Conservation (phyloP, 805 yeast genomes). For the Ogataea pignaliae region DNA sequence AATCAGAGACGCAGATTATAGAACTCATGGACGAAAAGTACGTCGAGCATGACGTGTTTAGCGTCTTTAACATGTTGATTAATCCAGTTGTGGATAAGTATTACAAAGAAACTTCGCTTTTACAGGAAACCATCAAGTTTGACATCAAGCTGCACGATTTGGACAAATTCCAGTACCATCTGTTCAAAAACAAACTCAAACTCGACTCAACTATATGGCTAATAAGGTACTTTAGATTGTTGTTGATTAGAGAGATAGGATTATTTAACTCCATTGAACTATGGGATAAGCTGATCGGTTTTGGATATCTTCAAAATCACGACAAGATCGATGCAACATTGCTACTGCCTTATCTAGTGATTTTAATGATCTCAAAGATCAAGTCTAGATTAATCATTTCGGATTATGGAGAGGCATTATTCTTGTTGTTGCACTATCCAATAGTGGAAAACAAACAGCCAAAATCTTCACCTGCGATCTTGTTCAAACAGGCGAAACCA, state of each 20-base stretch:
- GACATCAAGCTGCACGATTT: conserved; percentile 44
- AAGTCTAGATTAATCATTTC: conserved; percentile 40
- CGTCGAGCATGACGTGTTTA: conserved; percentile 39
- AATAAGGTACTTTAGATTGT: conserved; percentile 45
- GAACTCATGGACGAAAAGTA: conserved; percentile 36
- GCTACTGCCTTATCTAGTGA: conserved; percentile 37
- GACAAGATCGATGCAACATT: conserved; percentile 24
- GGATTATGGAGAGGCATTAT: conserved; percentile 50
- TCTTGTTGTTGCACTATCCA: conserved; percentile 48
- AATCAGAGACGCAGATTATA: conserved; percentile 33
- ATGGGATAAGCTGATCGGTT: conserved; percentile 47
- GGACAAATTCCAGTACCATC: conserved; percentile 46
- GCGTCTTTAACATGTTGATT: conserved; percentile 38
- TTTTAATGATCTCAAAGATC: conserved; percentile 39
- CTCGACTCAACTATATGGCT: conserved; percentile 53
- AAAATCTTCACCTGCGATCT: conserved; percentile 11
- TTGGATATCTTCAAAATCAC: conserved; percentile 18
- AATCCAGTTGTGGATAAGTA: conserved; percentile 33
- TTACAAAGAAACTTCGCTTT: conserved; percentile 36
- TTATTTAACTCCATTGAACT: conserved; percentile 29
- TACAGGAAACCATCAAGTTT: conserved; percentile 44
- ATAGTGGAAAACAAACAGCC: conserved; percentile 1
- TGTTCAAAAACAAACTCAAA: conserved; percentile 39
- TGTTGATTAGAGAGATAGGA: conserved; percentile 46
- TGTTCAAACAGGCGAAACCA: conserved; percentile 4